A percentile compares a stretch with the other conserved stretches of the same genome.
Conservation (phyloP, 2,329 filamentous ascomycete species). For the Phoma herbarum region DNA sequence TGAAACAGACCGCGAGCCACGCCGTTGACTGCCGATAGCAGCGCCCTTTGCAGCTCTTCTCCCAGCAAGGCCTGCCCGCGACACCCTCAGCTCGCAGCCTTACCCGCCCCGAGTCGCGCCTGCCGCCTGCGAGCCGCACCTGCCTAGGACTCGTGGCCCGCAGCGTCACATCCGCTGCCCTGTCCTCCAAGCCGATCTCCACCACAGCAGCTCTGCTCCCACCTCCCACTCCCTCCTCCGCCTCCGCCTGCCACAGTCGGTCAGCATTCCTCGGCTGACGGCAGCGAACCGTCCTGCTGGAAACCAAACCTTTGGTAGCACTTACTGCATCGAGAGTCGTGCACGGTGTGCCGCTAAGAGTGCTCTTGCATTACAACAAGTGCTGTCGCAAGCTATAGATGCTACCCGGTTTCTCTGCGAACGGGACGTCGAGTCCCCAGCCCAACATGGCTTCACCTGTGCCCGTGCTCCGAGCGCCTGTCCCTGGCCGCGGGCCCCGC, state of each 20-base stretch:
- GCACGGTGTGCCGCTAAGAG: background rate
- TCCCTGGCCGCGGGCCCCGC: conserved; percentile 71
- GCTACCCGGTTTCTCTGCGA: conserved; percentile 33
- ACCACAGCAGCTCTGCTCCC: conserved; percentile 8
- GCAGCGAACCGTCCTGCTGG: conserved; percentile 41
- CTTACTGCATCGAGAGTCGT: conserved; percentile 8
- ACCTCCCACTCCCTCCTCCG: conserved; percentile 2
- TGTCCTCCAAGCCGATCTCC: conserved; percentile 17
- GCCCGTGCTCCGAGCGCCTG: conserved; percentile 82
- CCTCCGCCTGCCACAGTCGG: conserved; percentile 27
- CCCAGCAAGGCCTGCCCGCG: conserved; percentile 8
- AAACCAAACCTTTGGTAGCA: conserved; percentile 31
- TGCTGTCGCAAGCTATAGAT: conserved; percentile 29
- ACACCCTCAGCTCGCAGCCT: conserved; percentile 13
- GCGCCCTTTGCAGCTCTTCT: conserved; percentile 4
- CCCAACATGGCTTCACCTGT: conserved; percentile 76
- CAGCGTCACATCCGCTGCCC: conserved; percentile 41
- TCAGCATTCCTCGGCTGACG: conserved; percentile 43
- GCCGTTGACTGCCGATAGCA: conserved; percentile 21
- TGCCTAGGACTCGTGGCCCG: conserved; percentile 37
- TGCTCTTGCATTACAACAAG: conserved; percentile 1
- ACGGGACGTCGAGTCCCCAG: conserved; percentile 35
- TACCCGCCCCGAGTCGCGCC: conserved; percentile 26
- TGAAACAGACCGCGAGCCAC: conserved; percentile 37
- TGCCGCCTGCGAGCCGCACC: conserved; percentile 35